These are phyloP conservation scores for Sinapis alba DNA, from an alignment of 441 rosid genomes.

Conservation along the genomic window DNA sequence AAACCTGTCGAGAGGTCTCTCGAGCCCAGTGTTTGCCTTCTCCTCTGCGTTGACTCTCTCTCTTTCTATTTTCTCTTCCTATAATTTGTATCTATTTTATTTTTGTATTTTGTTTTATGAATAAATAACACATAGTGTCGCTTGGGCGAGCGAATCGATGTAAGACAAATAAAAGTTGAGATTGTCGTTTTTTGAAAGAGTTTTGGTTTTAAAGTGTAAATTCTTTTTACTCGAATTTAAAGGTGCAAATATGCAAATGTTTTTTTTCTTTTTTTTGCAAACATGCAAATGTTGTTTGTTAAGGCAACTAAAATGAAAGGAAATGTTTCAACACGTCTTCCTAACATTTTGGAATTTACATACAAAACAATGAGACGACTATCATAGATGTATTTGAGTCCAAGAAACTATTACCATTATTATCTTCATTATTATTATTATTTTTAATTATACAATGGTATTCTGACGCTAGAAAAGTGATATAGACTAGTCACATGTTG, in stretches of 20 bases:
- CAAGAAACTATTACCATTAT: not conserved
- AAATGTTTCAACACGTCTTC: not conserved
- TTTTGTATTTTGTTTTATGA: constrained; percentile 6
- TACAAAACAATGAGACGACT: not conserved
- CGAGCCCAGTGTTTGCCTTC: constrained; percentile 40
- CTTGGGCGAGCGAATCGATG: constrained; percentile 9
- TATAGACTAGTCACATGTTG: too few species aligned
- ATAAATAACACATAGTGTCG: constrained; percentile 6
- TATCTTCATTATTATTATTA: not conserved
- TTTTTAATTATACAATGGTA: too few species aligned
- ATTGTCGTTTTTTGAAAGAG: constrained; percentile 1
- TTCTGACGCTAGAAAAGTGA: too few species aligned
- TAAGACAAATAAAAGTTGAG: constrained; percentile 3
- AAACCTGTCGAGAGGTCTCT: constrained; percentile 38
- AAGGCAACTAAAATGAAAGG: not conserved
- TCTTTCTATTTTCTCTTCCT: not conserved
- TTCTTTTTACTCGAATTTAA: too few species aligned
- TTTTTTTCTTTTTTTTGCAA: too few species aligned
- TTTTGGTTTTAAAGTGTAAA: not conserved
- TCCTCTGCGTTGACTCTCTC: constrained; percentile 28
- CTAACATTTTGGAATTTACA: not conserved
- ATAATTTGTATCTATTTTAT: not conserved
- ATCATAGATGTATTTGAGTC: not conserved
- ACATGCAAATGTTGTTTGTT: not conserved
- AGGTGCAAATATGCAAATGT: too few species aligned